phyloP scores from a whole-genome alignment of 805 yeast species.

The Kluyveromyces dobzhanskii region DNA sequence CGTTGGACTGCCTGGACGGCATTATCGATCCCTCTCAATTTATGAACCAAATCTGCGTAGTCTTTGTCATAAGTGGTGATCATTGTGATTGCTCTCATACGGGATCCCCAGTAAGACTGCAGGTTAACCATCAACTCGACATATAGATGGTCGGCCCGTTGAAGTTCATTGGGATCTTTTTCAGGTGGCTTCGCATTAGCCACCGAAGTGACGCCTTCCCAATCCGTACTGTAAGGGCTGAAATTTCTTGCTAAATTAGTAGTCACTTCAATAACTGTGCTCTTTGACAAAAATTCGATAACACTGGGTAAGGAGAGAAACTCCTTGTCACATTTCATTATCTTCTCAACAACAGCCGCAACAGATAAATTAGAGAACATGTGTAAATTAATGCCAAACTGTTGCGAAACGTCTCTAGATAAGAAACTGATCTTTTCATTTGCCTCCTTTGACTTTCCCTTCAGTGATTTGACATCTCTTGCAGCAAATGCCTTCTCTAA shows the following conservation, averaged over 20 bases:
- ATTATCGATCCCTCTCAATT: conserved; percentile 60
- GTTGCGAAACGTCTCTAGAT: conserved; percentile 83
- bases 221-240: conserved; percentile 73
- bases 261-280: conserved; percentile 68
- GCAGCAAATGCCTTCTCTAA: conserved; percentile 86
- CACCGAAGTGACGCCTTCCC: conserved; percentile 38
- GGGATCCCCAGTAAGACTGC: conserved; percentile 84
- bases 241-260: conserved; percentile 61
- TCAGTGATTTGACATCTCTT: conserved; percentile 50
- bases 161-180: conserved; percentile 67
- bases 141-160: conserved; percentile 79
- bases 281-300: conserved; percentile 74
- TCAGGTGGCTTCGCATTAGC: conserved; percentile 41
- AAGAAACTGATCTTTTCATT: conserved; percentile 57
- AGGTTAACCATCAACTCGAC: conserved; percentile 76
- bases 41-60: conserved; percentile 58
- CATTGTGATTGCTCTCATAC: conserved; percentile 75
- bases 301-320: conserved; percentile 63
- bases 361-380: conserved; percentile 56
- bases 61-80: conserved; percentile 69
- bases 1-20: conserved; percentile 61
- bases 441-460: conserved; percentile 38
- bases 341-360: conserved; percentile 56
- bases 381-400: conserved; percentile 89
- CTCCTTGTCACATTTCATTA: conserved; percentile 68